Percentiles rank a stretch among this genome's conserved stretches.
Conservation (phyloP, 805 yeast species). For the Pichia deserticola region DNA sequence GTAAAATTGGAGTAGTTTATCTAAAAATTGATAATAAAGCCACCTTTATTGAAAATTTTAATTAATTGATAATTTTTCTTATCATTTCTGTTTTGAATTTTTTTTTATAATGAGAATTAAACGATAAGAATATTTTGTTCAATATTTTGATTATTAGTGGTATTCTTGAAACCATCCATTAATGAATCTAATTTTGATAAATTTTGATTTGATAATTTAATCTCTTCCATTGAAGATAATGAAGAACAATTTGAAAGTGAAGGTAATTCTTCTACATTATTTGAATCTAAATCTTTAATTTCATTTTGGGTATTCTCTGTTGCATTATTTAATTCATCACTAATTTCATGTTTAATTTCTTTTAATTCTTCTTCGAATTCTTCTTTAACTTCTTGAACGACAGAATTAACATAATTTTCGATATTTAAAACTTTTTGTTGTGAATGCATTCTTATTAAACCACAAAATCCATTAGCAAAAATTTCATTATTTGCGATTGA, state of each 20-base stretch:
- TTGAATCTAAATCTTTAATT: not conserved
- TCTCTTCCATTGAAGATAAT: slow-evolving; percentile 20
- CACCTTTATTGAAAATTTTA: slow-evolving; percentile 1
- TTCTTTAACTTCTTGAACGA: not conserved
- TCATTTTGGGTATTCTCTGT: not conserved
- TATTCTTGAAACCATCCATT: not conserved
- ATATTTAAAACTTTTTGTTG: not conserved
- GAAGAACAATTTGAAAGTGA: slow-evolving; percentile 24
- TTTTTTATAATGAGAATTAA: not conserved
- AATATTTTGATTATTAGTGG: not conserved
- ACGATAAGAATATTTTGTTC: not conserved
- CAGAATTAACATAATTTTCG: not conserved
- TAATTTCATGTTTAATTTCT: too few relatives aligned
- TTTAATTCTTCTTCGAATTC: not conserved
- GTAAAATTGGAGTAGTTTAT: too few relatives aligned
- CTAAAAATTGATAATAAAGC: not conserved
- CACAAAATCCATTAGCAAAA: not conserved
- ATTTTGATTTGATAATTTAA: not conserved
- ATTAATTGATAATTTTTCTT: not conserved
- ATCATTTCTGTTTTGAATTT: not conserved
- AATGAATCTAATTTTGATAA: not conserved
- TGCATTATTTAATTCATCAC: not conserved
- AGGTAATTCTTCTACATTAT: slow-evolving; percentile 18
- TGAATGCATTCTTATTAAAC: slow-evolving; percentile 5
- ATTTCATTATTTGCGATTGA: too few relatives aligned